These are phyloP conservation scores for Globisporangium nodosum DNA, from an alignment of 352 stramenopile species.

Conservation along the genomic window DNA sequence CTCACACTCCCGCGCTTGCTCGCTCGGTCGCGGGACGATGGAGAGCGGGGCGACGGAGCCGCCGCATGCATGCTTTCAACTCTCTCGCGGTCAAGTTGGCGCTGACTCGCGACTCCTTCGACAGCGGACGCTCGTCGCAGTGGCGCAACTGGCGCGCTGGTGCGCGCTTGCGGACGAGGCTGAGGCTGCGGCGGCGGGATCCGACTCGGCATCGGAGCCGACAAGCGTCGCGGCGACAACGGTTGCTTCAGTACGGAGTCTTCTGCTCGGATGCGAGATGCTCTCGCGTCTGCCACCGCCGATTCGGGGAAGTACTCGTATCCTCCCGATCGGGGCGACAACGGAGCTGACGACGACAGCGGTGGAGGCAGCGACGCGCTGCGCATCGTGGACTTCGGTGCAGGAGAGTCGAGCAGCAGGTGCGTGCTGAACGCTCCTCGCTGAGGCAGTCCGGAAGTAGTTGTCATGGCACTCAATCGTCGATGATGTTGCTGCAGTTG, in stretches of 20 bases:
- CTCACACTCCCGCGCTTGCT: not conserved
- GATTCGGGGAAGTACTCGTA: constrained; percentile 9
- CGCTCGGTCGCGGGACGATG: not conserved
- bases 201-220: not conserved
- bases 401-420: constrained; percentile 15
- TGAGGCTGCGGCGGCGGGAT: constrained; percentile 5
- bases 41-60: not conserved
- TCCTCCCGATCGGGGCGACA: constrained; percentile 1
- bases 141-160: not conserved
- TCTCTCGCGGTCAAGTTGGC: not conserved
- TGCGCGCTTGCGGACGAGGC: not conserved
- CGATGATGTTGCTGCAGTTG: constrained; percentile 3
- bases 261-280: not conserved
- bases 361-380: constrained; percentile 9
- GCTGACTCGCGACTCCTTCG: not conserved
- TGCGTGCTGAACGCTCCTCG: constrained; percentile 35
- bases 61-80: not conserved
- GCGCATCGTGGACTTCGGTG: not conserved
- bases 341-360: constrained; percentile 2
- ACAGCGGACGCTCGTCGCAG: not conserved
- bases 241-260: not conserved
- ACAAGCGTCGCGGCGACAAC: not conserved
- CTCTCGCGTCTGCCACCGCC: not conserved
- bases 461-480: not conserved
- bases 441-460: constrained; percentile 14